These are phyloP conservation scores for Biscogniauxia sp. DNA, from an alignment of 2,329 filamentous ascomycete species.

Conservation along the genomic window DNA sequence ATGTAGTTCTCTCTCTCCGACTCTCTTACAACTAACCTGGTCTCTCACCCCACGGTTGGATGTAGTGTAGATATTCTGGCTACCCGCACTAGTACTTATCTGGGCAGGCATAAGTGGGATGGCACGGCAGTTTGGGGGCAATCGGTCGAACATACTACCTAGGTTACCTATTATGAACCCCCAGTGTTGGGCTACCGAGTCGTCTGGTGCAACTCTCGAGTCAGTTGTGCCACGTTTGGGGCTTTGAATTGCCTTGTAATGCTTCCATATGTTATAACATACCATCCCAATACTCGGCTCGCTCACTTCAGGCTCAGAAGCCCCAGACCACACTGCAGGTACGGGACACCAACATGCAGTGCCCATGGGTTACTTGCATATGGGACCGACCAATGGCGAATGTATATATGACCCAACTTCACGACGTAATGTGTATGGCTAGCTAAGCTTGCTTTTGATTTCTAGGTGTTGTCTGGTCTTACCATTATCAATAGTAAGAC, in stretches of 20 bases:
- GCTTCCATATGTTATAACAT: background rate
- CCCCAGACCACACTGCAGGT: background rate
- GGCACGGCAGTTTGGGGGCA: background rate
- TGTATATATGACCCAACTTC: no score
- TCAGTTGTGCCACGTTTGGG: background rate
- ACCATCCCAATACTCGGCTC: background rate
- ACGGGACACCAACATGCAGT: background rate
- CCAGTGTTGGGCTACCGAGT: background rate
- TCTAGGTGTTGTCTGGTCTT: no score
- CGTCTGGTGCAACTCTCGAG: background rate
- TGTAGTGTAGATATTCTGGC: background rate
- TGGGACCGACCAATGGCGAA: background rate
- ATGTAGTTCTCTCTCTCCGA: background rate
- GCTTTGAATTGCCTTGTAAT: background rate
- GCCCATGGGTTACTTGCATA: background rate
- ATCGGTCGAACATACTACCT: background rate
- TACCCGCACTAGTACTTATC: background rate
- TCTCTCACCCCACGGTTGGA: background rate
- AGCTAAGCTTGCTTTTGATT: no score
- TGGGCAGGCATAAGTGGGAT: background rate
- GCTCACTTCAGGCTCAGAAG: background rate
- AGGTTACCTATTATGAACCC: background rate
- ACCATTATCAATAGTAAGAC: no score
- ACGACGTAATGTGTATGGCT: no score
- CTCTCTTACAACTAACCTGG: no score